A percentile compares a stretch with the other conserved stretches of the same genome.
These are phyloP conservation scores for Lasiodiplodia hormozganensis DNA, from an alignment of 2,329 filamentous ascomycete species.

Conservation along the genomic window DNA sequence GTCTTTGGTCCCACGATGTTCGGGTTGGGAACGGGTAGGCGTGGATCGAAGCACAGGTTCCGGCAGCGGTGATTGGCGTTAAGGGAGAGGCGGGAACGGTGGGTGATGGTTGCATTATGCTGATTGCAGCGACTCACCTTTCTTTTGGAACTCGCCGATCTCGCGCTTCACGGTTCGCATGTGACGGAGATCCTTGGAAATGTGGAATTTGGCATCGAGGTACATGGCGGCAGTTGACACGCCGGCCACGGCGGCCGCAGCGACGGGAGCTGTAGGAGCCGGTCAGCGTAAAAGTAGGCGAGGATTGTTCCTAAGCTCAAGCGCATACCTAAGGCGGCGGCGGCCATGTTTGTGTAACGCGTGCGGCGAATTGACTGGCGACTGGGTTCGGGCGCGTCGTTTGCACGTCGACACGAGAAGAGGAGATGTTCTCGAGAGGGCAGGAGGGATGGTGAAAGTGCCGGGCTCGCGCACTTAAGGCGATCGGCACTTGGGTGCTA, in stretches of 20 bases:
- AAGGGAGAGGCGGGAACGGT: constrained; percentile 40
- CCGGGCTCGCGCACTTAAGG: not conserved
- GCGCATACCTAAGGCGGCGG: constrained; percentile 17
- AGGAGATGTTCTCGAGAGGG: too few relatives aligned
- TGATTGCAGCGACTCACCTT: constrained; percentile 11
- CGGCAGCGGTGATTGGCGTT: constrained; percentile 32
- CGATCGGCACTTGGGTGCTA: constrained; percentile 5
- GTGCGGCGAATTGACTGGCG: constrained; percentile 3
- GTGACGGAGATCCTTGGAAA: constrained; percentile 62
- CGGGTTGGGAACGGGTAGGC: not conserved
- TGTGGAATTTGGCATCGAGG: constrained; percentile 72
- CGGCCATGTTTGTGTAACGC: constrained; percentile 9
- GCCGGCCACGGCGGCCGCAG: constrained; percentile 34
- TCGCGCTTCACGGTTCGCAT: not conserved
- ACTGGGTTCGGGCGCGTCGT: not conserved
- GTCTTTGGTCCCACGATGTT: not conserved
- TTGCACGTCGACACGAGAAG: not conserved
- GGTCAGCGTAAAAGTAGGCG: not conserved
- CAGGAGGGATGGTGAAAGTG: not conserved
- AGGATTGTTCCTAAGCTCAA: not conserved
- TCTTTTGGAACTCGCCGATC: not conserved
- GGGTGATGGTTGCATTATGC: constrained; percentile 44
- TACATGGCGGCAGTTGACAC: constrained; percentile 60
- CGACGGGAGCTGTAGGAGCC: constrained; percentile 6
- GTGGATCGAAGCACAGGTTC: not conserved